Evolutionary conservation across 2,329 filamentous ascomycete species (phyloP), one percentile per base, ranked within the genome.

Genomic region (Mycogone perniciosa): DNA sequence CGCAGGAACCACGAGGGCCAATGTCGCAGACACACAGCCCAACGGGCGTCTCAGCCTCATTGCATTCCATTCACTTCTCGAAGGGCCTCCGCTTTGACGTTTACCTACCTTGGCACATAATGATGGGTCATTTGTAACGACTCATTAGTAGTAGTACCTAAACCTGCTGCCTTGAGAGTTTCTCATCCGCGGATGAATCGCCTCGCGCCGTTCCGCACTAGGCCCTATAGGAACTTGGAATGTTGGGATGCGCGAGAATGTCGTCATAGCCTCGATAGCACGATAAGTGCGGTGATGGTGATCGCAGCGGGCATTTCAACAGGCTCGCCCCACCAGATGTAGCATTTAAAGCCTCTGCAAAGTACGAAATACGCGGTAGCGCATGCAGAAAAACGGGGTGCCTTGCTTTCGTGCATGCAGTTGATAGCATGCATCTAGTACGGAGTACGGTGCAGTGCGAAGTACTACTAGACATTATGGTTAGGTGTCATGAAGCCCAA

Each of bases 1-100:
- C 38, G 41, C 50, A 44, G 39, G 48, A 44, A 50, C 51, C 51
- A 53, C 51, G 51, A 50, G 51, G 51, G 46, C 46, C 49, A 47
- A 41, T 33, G 27, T 44, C 35, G 13, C 27, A 44, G 31, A 40
- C 29, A 31, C 34, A 34, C 26, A 30, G 27, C 30, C 41, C 37
- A 35, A 31, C 40, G 41, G 33, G 26, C 6, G 50, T 35, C 50
- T 48, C 50, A 52, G 50, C 50, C 50, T 52, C 50, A 52, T 38
- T 47, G 8, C 10, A 27, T 27, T 7, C n/a, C 39, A 8, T 41
- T n/a, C 26, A 7, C 31, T 26, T 26, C 29, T 44, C 30, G 37
- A 7, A 38, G 8, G 13, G 13, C 31, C 27, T 29, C 41, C 31
- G n/a, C 38, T 27, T 8, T 27, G 31, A 13, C 30, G 33, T 27